Conservation (phyloP, 371 early-diverging fungal genomes). For the Aphelidium insulamus region DNA sequence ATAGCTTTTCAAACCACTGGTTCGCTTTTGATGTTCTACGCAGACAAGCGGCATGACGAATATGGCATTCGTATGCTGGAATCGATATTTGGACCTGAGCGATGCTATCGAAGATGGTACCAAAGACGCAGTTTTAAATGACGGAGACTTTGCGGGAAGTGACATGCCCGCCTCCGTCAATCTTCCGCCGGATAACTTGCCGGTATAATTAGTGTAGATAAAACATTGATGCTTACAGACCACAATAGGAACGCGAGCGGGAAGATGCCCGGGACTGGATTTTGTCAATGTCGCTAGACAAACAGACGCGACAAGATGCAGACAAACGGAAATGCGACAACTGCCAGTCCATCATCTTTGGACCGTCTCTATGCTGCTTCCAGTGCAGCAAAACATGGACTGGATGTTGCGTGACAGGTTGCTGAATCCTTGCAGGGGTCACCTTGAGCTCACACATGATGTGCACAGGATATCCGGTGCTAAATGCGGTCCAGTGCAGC, state of each 20-base stretch:
- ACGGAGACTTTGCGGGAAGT: too few relatives aligned
- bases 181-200: too few relatives aligned
- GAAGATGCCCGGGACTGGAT: conserved; percentile 31
- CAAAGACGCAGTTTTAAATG: conserved; percentile 13
- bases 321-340: conserved; percentile 21
- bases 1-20: too few relatives aligned
- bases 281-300: conserved; percentile 23
- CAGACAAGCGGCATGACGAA: conserved; percentile 20
- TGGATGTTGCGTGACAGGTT: conserved; percentile 25
- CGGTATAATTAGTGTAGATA: too few relatives aligned
- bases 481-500: conserved; percentile 15
- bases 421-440: background rate
- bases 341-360: conserved; percentile 20
- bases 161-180: too few relatives aligned
- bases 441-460: background rate
- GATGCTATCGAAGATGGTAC: conserved; percentile 30
- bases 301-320: conserved; percentile 18
- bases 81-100: conserved; percentile 22
- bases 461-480: conserved; percentile 19
- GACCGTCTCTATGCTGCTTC: conserved; percentile 16
- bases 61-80: conserved; percentile 33
- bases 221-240: too few relatives aligned
- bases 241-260: conserved; percentile 5
- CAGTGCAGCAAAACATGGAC: conserved; percentile 12
- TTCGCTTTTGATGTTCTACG: too few relatives aligned